Percentiles rank a stretch among this genome's conserved stretches.
These are phyloP conservation scores for Excoecaria cochinchinensis DNA, from an alignment of 345 rosid genomes.

Conservation along the genomic window DNA sequence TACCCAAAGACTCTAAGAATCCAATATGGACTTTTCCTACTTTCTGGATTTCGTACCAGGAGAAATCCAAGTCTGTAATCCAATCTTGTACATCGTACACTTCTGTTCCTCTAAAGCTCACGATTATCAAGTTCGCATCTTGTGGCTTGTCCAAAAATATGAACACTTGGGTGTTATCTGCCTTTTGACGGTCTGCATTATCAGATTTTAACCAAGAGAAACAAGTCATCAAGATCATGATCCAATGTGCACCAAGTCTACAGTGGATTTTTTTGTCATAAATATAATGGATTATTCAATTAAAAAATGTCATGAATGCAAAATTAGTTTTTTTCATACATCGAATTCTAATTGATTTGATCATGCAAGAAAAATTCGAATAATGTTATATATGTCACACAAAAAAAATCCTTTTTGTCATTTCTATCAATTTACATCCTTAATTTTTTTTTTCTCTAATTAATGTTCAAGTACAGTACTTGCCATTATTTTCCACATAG, in stretches of 20 bases:
- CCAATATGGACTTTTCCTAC: slow-evolving; percentile 78
- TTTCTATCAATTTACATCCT: too few relatives aligned
- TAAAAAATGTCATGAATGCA: too few relatives aligned
- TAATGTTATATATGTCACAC: too few relatives aligned
- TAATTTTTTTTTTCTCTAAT: too few relatives aligned
- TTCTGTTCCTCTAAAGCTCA: slow-evolving; percentile 86
- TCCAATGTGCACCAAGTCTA: background rate
- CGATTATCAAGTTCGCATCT: slow-evolving; percentile 73
- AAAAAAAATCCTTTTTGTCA: too few relatives aligned
- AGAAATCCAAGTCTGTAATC: slow-evolving; percentile 77
- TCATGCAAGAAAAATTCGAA: too few relatives aligned
- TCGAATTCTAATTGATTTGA: too few relatives aligned
- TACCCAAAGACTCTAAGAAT: slow-evolving; percentile 81
- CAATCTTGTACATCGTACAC: slow-evolving; percentile 83
- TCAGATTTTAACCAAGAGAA: background rate
- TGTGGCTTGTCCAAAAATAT: slow-evolving; percentile 61
- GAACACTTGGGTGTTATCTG: slow-evolving; percentile 72
- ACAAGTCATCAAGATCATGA: background rate
- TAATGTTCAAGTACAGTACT: too few relatives aligned
- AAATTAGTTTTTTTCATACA: too few relatives aligned
- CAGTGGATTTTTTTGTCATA: too few relatives aligned
- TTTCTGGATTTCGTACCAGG: slow-evolving; percentile 73
- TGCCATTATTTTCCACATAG: too few relatives aligned
- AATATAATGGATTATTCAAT: too few relatives aligned
- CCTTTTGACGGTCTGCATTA: slow-evolving; percentile 20